phyloP scores from a whole-genome alignment of 768 basidiomycete species.

The Trametes maxima region DNA sequence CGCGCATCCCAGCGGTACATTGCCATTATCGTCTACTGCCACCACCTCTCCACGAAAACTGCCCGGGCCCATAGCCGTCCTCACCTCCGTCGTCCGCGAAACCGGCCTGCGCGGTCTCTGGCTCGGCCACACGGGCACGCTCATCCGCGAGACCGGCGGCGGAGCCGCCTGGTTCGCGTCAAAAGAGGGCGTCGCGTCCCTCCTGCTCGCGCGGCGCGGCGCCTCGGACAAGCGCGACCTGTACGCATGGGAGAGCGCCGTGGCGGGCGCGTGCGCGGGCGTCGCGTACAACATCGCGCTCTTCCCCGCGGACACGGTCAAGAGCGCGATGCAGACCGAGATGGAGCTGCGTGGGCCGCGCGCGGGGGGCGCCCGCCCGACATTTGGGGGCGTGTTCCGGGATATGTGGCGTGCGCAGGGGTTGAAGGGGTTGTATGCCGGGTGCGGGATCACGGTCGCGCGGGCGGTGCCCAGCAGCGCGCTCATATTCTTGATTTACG shows the following conservation, averaged over 20 bases:
- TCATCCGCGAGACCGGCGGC: slow-evolving; percentile 93
- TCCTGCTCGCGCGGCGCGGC: slow-evolving; percentile 56
- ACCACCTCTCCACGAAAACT: slow-evolving; percentile 38
- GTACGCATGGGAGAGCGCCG: slow-evolving; percentile 76
- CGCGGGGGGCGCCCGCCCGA: slow-evolving; percentile 39
- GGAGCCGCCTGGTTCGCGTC: slow-evolving; percentile 88
- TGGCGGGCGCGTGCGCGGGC: slow-evolving; percentile 85
- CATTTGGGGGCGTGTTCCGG: slow-evolving; percentile 59
- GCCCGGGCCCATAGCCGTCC: slow-evolving; percentile 75
- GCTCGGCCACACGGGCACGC: slow-evolving; percentile 93
- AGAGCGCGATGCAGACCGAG: slow-evolving; percentile 93
- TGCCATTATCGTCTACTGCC: neutral
- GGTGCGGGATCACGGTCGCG: slow-evolving; percentile 88
- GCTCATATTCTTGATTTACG: slow-evolving; percentile 91
- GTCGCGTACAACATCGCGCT: slow-evolving; percentile 84
- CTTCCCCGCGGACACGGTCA: slow-evolving; percentile 95
- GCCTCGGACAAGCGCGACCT: slow-evolving; percentile 36
- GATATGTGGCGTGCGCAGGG: slow-evolving; percentile 79
- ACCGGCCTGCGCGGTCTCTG: slow-evolving; percentile 87
- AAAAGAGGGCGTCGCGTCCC: slow-evolving; percentile 74
- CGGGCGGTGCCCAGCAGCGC: slow-evolving; percentile 88
- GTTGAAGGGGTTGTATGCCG: slow-evolving; percentile 84
- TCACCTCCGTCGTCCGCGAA: slow-evolving; percentile 60
- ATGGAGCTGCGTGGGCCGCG: slow-evolving; percentile 72
- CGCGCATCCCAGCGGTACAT: neutral